These are phyloP conservation scores for Mycena floridula DNA, from an alignment of 768 basidiomycete genomes.

Conservation along the genomic window DNA sequence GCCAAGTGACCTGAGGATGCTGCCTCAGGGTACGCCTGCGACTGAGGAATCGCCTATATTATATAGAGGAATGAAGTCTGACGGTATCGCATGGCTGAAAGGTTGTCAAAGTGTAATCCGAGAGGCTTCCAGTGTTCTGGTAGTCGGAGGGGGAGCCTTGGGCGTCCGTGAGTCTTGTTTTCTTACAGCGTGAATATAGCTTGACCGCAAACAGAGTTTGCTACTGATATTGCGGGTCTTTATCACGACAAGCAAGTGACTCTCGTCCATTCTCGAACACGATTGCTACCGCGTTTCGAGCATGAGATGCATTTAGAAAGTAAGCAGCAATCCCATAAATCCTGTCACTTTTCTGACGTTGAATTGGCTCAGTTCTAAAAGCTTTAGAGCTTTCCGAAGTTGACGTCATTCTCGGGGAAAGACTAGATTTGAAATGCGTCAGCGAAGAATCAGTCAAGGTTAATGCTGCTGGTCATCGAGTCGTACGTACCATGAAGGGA, in stretches of 20 bases:
- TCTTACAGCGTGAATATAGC: neutral
- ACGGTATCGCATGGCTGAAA: conserved; percentile 45
- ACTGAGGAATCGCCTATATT: neutral
- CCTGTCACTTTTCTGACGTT: neutral
- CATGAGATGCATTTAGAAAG: conserved; percentile 46
- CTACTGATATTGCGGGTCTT: conserved; percentile 52
- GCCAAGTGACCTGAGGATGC: conserved; percentile 5
- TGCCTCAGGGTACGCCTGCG: neutral
- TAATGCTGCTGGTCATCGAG: conserved; percentile 24
- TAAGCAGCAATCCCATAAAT: conserved; percentile 14
- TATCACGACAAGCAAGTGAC: conserved; percentile 49
- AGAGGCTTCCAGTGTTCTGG: conserved; percentile 43
- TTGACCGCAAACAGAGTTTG: conserved; percentile 40
- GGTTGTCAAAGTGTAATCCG: conserved; percentile 43
- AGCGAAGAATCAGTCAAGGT: conserved; percentile 17
- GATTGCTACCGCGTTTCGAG: conserved; percentile 51
- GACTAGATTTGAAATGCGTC: conserved; percentile 39
- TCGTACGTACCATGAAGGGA: conserved; percentile 43
- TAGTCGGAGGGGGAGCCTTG: conserved; percentile 69
- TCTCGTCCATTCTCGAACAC: conserved; percentile 51
- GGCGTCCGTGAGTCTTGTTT: conserved; percentile 51
- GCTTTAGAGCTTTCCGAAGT: conserved; percentile 38
- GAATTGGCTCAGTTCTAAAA: conserved; percentile 25
- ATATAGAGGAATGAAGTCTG: conserved; percentile 39
- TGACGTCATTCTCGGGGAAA: conserved; percentile 45